Conservation (phyloP, 2,329 filamentous ascomycete genomes). For the Phialophora expanda region DNA sequence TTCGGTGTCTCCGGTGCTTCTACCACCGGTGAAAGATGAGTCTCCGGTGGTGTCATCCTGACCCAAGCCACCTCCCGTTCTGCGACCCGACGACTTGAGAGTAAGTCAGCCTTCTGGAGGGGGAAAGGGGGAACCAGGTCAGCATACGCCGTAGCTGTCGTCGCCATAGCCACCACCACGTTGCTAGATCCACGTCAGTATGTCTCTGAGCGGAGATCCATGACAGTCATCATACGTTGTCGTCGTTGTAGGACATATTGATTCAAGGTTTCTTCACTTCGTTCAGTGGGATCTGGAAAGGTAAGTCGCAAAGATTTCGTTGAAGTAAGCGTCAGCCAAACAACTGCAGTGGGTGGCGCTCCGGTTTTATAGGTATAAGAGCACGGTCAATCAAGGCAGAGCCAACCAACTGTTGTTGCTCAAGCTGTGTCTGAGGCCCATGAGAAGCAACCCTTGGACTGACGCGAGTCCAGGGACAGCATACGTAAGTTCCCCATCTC, state of each 20-base stretch:
- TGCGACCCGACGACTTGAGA: slow-evolving; percentile 14
- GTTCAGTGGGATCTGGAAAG: neutral
- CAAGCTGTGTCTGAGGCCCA: slow-evolving; percentile 5
- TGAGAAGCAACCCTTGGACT: slow-evolving; percentile 6
- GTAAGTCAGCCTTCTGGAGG: neutral
- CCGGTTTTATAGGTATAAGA: slow-evolving; percentile 2
- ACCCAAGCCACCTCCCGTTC: slow-evolving; percentile 34
- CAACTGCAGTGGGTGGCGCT: neutral
- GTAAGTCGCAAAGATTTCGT: neutral
- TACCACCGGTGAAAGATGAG: slow-evolving; percentile 25
- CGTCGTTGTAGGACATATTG: slow-evolving; percentile 37
- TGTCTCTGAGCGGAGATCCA: neutral
- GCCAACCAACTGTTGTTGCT: neutral
- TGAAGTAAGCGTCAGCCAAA: neutral
- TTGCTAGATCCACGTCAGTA: slow-evolving; percentile 23
- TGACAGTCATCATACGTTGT: slow-evolving; percentile 28
- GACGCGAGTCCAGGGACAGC: slow-evolving; percentile 5
- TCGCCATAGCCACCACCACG: slow-evolving; percentile 37
- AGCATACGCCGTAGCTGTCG: slow-evolving; percentile 31
- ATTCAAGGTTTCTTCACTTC: slow-evolving; percentile 4
- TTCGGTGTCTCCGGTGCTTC: slow-evolving; percentile 23
- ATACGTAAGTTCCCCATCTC: slow-evolving; percentile 11
- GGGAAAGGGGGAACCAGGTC: neutral
- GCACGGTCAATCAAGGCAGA: neutral
- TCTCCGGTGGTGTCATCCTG: slow-evolving; percentile 31